Conservation (phyloP, 2,329 filamentous ascomycete genomes). For the Alternaria solani region DNA sequence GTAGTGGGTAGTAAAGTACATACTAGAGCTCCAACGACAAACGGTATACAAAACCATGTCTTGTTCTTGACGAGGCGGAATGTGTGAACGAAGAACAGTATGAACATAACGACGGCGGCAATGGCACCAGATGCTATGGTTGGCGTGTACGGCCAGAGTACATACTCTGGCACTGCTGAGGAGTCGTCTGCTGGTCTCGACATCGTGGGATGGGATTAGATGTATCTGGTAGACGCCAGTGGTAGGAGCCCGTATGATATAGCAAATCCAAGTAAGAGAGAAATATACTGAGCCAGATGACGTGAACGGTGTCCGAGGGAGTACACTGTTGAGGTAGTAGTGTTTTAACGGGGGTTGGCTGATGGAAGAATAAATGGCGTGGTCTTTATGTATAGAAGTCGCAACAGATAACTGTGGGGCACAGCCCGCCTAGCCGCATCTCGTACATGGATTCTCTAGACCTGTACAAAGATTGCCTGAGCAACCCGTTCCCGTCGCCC, state of each 20-base stretch:
- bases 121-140: conserved; percentile 58
- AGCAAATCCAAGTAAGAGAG: neutral
- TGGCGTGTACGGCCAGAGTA: conserved; percentile 54
- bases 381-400: conserved; percentile 3
- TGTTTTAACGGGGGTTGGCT: neutral
- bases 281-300: neutral
- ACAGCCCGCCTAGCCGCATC: conserved; percentile 1
- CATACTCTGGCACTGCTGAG: conserved; percentile 24
- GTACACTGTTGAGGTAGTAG: neutral
- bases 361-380: neutral
- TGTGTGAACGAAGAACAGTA: conserved; percentile 54
- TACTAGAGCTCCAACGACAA: conserved; percentile 56
- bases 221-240: neutral
- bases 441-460: conserved; percentile 3
- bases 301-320: neutral
- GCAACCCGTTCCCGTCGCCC: neutral
- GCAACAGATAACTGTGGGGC: neutral
- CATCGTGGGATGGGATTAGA: conserved; percentile 16
- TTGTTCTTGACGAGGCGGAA: conserved; percentile 55
- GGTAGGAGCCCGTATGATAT: neutral
- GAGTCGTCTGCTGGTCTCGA: conserved; percentile 19
- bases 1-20: conserved; percentile 48
- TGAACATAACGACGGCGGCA: conserved; percentile 58
- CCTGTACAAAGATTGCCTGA: neutral
- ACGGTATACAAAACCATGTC: conserved; percentile 62